Evolutionary conservation across 2,329 filamentous ascomycete genomes (phyloP), one percentile per base, ranked within the genome.

Genomic region (Cercospora zeae-maydis): DNA sequence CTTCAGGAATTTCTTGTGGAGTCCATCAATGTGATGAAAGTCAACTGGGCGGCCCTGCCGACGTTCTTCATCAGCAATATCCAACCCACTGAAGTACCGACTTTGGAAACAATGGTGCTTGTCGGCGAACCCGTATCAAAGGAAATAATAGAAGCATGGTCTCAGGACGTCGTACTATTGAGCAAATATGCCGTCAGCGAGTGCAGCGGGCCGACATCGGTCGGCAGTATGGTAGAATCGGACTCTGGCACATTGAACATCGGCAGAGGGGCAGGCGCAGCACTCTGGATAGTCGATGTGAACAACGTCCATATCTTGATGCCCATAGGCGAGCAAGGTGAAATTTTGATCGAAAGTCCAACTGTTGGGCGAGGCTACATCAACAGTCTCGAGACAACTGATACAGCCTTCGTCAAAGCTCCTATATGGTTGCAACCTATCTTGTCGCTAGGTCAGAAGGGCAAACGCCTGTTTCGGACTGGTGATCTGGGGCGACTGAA

Each of bases 281-380:
- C 19, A 7, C 14, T 36, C 16, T 57, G 54, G 54, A 16, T 57
- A 8, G 34, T 39, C 21, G 14, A 57, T 30, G 7, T 11, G 11
- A 30, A 57, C 36, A 52, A 39, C 31, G 36, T 47, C 16, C 34
- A 34, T 33, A 33, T 36, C 39, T 51, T 47, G 36, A 51, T 24
- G 24, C 59, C 57, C 31, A 56, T 53, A 59, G 64, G 57, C 47
- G 66, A 37, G 33, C 33, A 45, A 2, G 80, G 80, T 13, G 80
- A 82, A 65, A 69, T 82, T 58, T 66, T 81, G 0, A 63, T 82
- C 2, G 79, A 81, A 66, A 78, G 80, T 8, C 77, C 76, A 47
- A 77, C 75, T 19, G 70, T 82, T 16, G 78, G 75, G 1, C 74
- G 75, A 14, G 80, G 75, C 6, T 82, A 82, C 59, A 72, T 81